These are phyloP conservation scores for Candida maltosa DNA, from an alignment of 805 yeast species.

Conservation along the genomic window DNA sequence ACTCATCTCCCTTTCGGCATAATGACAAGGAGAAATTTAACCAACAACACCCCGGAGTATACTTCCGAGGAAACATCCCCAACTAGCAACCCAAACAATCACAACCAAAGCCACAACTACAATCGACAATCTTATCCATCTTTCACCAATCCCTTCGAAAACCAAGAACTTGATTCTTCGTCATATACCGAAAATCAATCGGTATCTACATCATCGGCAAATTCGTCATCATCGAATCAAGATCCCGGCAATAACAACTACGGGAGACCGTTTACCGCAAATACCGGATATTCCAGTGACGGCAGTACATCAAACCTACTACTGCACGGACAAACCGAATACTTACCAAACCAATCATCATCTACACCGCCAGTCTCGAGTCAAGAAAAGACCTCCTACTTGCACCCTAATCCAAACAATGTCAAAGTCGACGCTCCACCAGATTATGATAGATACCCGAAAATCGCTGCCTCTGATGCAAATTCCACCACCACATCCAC, in stretches of 20 bases:
- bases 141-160: no score
- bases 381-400: no score
- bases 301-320: no score
- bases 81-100: no score
- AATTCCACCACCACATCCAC: not conserved
- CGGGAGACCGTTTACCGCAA: conserved; percentile 6
- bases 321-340: not conserved
- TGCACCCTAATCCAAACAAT: not conserved
- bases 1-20: no score
- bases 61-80: no score
- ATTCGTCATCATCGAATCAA: not conserved
- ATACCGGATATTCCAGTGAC: conserved; percentile 1
- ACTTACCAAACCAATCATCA: not conserved
- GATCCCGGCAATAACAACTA: not conserved
- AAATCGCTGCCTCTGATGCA: conserved; percentile 20
- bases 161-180: no score
- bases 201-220: not conserved
- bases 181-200: not conserved
- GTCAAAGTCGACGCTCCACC: conserved; percentile 38
- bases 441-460: conserved; percentile 68
- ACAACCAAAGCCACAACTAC: no score
- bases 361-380: not conserved
- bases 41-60: no score
- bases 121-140: no score
- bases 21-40: no score